Conservation (phyloP, 140 eudicot genomes). For the Ambrosia hybrid region DNA sequence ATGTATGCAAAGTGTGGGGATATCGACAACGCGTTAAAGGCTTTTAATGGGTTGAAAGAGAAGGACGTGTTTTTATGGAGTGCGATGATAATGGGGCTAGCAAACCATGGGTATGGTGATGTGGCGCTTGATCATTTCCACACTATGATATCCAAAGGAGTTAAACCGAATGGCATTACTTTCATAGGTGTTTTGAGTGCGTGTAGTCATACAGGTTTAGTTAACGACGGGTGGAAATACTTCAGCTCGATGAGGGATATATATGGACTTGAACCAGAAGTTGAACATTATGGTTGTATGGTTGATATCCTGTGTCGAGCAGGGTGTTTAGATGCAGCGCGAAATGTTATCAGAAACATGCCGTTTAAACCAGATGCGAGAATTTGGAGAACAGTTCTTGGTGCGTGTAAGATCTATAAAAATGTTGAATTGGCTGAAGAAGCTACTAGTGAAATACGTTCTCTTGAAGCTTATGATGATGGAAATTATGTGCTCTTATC, state of each 20-base stretch:
- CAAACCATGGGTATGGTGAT: constrained; percentile 50
- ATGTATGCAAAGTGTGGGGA: constrained; percentile 71
- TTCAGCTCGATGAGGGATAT: constrained; percentile 39
- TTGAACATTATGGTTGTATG: constrained; percentile 73
- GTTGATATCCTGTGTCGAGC: constrained; percentile 64
- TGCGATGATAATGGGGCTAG: constrained; percentile 55
- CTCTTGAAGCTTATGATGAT: constrained; percentile 24
- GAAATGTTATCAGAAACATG: constrained; percentile 42
- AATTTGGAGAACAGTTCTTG: constrained; percentile 58
- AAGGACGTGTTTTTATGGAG: constrained; percentile 50
- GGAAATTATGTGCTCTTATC: constrained; percentile 55
- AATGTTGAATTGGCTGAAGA: constrained; percentile 49
- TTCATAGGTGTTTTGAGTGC: constrained; percentile 60
- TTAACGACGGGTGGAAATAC: constrained; percentile 40
- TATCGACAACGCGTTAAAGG: constrained; percentile 41
- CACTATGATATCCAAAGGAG: constrained; percentile 46
- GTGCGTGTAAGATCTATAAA: constrained; percentile 49
- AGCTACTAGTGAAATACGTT: constrained; percentile 32
- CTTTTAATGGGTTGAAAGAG: constrained; percentile 32
- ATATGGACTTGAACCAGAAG: constrained; percentile 37
- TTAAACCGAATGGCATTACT: constrained; percentile 48
- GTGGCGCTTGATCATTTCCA: constrained; percentile 44
- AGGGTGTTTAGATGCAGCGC: constrained; percentile 48
- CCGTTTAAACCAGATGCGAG: constrained; percentile 43
- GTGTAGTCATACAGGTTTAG: constrained; percentile 62